These are phyloP conservation scores for Solanum hybrid DNA, from an alignment of 305 asterid genomes.

Conservation along the genomic window DNA sequence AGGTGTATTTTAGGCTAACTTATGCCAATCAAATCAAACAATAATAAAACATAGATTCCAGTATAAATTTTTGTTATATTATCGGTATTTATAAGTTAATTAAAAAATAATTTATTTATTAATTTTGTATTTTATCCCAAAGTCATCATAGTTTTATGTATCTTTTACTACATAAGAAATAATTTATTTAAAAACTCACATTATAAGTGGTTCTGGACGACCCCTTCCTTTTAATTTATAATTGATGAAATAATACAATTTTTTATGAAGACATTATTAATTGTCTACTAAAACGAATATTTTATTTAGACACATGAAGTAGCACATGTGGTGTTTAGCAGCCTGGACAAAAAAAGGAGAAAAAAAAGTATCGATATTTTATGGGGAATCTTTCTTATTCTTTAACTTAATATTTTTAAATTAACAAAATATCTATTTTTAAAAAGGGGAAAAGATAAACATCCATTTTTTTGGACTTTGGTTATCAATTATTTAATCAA, in stretches of 20 bases:
- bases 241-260: not conserved
- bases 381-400: not conserved
- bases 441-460: not conserved
- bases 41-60: not conserved
- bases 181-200: not conserved
- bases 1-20: not conserved
- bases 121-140: not conserved
- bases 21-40: not conserved
- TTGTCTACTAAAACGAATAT: not conserved
- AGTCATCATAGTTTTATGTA: not conserved
- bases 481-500: not conserved
- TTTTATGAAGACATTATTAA: not conserved
- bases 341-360: not conserved
- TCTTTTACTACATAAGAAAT: not conserved
- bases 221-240: not conserved
- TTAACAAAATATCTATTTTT: not conserved
- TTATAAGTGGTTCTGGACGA: not conserved
- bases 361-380: not conserved
- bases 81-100: not conserved
- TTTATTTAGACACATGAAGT: not conserved
- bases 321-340: not conserved
- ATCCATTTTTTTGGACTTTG: not conserved
- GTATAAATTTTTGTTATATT: not conserved
- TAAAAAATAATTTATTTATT: not conserved
- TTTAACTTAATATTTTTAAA: not conserved